These are phyloP conservation scores for Nakazawaea wyomingensis DNA, from an alignment of 805 yeast species.

Conservation along the genomic window DNA sequence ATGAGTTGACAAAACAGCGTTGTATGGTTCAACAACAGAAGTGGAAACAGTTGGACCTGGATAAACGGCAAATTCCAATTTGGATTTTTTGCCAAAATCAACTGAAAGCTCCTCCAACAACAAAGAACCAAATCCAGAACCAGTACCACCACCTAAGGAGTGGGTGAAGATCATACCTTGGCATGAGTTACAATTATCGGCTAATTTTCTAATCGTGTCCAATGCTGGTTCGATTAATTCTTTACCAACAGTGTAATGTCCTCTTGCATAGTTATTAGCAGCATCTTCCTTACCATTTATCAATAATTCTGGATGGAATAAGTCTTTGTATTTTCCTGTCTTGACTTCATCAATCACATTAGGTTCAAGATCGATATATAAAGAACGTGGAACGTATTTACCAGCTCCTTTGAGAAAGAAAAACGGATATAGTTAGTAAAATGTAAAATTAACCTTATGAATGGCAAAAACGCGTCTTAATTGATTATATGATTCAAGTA, in stretches of 20 bases:
- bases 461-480: conserved; percentile 1
- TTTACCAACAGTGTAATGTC: conserved; percentile 91
- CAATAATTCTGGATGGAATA: conserved; percentile 91
- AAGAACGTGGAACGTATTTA: conserved; percentile 88
- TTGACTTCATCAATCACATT: conserved; percentile 90
- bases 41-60: conserved; percentile 93
- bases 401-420: conserved; percentile 49
- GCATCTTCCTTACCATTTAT: conserved; percentile 94
- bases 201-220: conserved; percentile 83
- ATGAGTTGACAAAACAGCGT: conserved; percentile 88
- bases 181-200: conserved; percentile 87
- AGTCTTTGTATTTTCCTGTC: conserved; percentile 75
- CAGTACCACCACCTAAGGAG: conserved; percentile 95
- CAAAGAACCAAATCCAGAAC: conserved; percentile 88
- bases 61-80: conserved; percentile 89
- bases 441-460: not conserved
- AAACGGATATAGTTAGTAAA: conserved; percentile 6
- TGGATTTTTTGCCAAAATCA: conserved; percentile 87
- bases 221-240: conserved; percentile 81
- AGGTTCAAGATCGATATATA: conserved; percentile 90
- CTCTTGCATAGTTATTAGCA: conserved; percentile 92
- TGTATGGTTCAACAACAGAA: conserved; percentile 90
- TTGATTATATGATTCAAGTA: not conserved
- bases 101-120: conserved; percentile 76
- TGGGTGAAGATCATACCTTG: conserved; percentile 92